Percentiles rank a stretch among this genome's conserved stretches.
These are phyloP conservation scores for Coniochaeta sp. DNA, from an alignment of 2,329 filamentous ascomycete species.

Conservation along the genomic window DNA sequence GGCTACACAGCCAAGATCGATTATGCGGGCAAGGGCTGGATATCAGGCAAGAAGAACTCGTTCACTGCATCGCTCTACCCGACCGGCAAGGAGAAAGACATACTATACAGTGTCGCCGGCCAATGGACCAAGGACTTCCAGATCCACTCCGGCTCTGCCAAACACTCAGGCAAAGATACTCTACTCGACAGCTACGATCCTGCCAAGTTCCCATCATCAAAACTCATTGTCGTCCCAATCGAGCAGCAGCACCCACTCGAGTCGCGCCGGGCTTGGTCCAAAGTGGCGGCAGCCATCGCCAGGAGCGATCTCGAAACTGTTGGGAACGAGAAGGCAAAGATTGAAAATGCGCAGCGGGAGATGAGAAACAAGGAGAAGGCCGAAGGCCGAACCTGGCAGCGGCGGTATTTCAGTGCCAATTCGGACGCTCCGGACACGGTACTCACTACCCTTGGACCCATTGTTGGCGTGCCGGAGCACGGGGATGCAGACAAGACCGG, in stretches of 20 bases:
- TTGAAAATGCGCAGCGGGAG: conserved; percentile 81
- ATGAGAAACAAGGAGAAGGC: conserved; percentile 63
- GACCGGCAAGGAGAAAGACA: conserved; percentile 64
- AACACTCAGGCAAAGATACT: conserved; percentile 37
- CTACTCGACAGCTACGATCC: conserved; percentile 57
- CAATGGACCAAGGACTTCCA: conserved; percentile 84
- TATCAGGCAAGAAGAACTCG: conserved; percentile 92
- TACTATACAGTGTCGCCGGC: conserved; percentile 74
- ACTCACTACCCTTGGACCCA: conserved; percentile 35
- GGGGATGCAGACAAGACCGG: conserved; percentile 55
- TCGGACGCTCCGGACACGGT: conserved; percentile 33
- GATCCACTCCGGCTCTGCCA: conserved; percentile 59
- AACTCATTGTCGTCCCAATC: conserved; percentile 63
- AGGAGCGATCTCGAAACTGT: conserved; percentile 80
- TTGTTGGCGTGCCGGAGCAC: conserved; percentile 38
- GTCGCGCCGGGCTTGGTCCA: conserved; percentile 79
- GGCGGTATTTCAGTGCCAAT: conserved; percentile 68
- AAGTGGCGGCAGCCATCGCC: conserved; percentile 74
- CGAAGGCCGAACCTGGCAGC: conserved; percentile 72
- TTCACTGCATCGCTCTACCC: conserved; percentile 70
- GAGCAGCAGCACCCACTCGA: conserved; percentile 82
- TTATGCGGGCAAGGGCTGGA: conserved; percentile 89
- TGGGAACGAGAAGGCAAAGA: conserved; percentile 72
- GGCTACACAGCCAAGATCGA: conserved; percentile 87
- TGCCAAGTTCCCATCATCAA: conserved; percentile 48